phyloP scores from a whole-genome alignment of 2,329 filamentous ascomycete species.

The Alternaria sp. region DNA sequence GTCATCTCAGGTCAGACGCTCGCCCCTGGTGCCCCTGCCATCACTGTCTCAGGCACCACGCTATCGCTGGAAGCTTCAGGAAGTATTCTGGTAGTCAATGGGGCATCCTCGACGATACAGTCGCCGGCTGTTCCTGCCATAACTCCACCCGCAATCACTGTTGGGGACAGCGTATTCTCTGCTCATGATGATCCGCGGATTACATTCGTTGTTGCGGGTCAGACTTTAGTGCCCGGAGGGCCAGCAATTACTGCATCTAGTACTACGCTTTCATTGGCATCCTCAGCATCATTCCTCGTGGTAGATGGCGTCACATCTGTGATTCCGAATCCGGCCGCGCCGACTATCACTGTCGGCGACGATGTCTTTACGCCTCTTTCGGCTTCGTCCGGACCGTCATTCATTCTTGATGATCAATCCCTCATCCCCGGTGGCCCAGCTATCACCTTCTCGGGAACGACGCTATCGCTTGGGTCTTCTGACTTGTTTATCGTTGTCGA shows the following conservation, averaged over 20 bases:
- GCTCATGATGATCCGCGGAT: constrained; percentile 37
- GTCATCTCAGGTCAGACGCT: constrained; percentile 53
- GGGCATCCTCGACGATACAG: constrained; percentile 46
- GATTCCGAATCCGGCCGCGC: constrained; percentile 37
- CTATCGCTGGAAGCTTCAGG: constrained; percentile 43
- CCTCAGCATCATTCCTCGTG: constrained; percentile 41
- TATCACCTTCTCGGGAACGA: constrained; percentile 45
- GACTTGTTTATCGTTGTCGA: constrained; percentile 44
- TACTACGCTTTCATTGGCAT: constrained; percentile 42
- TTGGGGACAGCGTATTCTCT: constrained; percentile 33
- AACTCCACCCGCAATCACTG: constrained; percentile 29
- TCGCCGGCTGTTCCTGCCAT: constrained; percentile 26
- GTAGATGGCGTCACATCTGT: constrained; percentile 46
- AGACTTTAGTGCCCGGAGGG: constrained; percentile 49
- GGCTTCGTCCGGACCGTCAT: constrained; percentile 43
- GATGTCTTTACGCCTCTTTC: constrained; percentile 36
- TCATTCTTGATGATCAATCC: constrained; percentile 50
- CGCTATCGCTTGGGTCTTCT: constrained; percentile 41
- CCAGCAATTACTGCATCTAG: constrained; percentile 44
- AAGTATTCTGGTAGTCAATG: constrained; percentile 45
- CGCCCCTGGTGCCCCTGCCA: constrained; percentile 43
- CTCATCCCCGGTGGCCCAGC: constrained; percentile 46
- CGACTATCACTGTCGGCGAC: constrained; percentile 42
- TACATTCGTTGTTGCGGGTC: constrained; percentile 51
- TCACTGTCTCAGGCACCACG: constrained; percentile 46